A percentile compares a stretch with the other conserved stretches of the same genome.
Evolutionary conservation across 257 asterid species (phyloP).

Genomic region (Ligustrum vulgare): DNA sequence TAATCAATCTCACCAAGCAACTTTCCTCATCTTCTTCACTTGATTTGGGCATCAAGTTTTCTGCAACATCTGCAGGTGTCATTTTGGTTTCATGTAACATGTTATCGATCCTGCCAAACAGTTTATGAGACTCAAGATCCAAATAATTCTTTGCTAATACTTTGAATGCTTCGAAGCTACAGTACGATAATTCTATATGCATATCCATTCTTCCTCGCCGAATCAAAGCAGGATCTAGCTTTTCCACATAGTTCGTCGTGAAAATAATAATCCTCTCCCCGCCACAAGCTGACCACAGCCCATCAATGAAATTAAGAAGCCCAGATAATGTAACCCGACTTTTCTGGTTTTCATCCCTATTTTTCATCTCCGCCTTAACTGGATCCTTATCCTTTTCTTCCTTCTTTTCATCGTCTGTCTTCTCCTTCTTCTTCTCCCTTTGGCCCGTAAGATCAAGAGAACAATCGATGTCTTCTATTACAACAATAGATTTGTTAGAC

Average conservation of each 20-base stretch:
- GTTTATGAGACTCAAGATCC: constrained; percentile 1
- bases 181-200: constrained; percentile 6
- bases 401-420: background rate
- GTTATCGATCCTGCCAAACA: constrained; percentile 19
- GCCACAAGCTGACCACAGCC: background rate
- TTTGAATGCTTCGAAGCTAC: constrained; percentile 19
- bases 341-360: background rate
- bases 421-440: constrained; percentile 1
- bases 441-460: constrained; percentile 17
- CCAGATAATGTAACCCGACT: constrained; percentile 17
- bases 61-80: background rate
- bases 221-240: constrained; percentile 21
- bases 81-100: background rate
- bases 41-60: constrained; percentile 34
- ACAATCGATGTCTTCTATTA: constrained; percentile 21
- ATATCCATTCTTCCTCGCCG: constrained; percentile 13
- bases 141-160: constrained; percentile 15
- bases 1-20: constrained; percentile 22
- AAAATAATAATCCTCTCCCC: constrained; percentile 12
- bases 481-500: constrained; percentile 10
- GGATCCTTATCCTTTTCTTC: constrained; percentile 5
- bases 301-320: constrained; percentile 18
- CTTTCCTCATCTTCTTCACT: constrained; percentile 10
- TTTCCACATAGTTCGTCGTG: constrained; percentile 13
- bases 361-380: background rate